Evolutionary conservation across 2,329 filamentous ascomycete genomes (phyloP).

Genomic region (Microthyrium microscopicum): DNA sequence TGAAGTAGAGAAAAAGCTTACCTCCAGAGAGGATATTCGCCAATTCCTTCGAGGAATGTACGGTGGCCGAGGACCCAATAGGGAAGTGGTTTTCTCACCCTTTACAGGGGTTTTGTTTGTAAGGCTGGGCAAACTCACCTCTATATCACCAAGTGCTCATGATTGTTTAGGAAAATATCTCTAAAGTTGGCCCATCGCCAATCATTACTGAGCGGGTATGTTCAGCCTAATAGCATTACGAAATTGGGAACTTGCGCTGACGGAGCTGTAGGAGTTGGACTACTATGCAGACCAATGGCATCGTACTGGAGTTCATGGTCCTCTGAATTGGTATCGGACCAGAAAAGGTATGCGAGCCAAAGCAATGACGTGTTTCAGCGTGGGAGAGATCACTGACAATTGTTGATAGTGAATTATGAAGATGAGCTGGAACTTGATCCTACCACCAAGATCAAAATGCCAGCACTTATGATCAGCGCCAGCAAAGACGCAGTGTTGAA

Average conservation of each 20-base stretch:
- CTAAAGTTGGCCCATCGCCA: conserved; percentile 33
- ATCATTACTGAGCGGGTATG: conserved; percentile 45
- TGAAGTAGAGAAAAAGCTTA: conserved; percentile 30
- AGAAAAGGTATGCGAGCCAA: conserved; percentile 52
- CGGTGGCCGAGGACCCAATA: conserved; percentile 43
- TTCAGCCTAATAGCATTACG: conserved; percentile 7
- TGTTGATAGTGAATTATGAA: conserved; percentile 8
- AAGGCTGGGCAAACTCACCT: conserved; percentile 33
- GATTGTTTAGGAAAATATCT: conserved; percentile 3
- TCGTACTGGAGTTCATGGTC: conserved; percentile 59
- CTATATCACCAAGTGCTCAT: too few species aligned
- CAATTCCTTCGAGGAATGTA: conserved; percentile 57
- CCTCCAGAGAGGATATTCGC: conserved; percentile 44
- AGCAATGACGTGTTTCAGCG: conserved; percentile 14
- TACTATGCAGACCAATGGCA: conserved; percentile 59
- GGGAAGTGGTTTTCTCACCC: conserved; percentile 41
- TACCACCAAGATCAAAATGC: conserved; percentile 18
- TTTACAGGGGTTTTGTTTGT: conserved; percentile 48
- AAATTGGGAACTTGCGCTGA: conserved; percentile 3
- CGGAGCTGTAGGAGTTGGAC: conserved; percentile 40
- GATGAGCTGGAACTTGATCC: too few species aligned
- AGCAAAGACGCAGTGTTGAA: conserved; percentile 55
- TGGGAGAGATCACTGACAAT: too few species aligned
- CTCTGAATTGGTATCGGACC: conserved; percentile 78
- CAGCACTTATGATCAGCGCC: conserved; percentile 61